phyloP scores from a whole-genome alignment of 164 flowering plant genomes.

The Hamamelis virginiana region DNA sequence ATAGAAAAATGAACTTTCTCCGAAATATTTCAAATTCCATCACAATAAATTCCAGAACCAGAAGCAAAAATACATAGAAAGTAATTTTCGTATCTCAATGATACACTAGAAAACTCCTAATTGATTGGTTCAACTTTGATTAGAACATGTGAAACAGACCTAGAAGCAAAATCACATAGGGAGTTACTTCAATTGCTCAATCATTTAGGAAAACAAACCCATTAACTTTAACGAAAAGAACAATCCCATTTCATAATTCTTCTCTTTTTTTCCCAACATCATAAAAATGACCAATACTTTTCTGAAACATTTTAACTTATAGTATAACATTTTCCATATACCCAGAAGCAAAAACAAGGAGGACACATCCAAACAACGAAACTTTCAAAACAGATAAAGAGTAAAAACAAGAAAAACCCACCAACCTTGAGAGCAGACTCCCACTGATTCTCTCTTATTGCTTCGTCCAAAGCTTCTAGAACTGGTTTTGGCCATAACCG shows the following conservation, averaged over 20 bases:
- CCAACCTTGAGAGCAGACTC: conserved; percentile 82
- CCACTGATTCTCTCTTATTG: conserved; percentile 54
- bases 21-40: too few species aligned
- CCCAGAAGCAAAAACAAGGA: neutral
- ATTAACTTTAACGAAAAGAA: too few species aligned
- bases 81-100: too few species aligned
- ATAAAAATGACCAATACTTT: neutral
- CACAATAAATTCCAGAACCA: too few species aligned
- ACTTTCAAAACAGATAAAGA: neutral
- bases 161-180: too few species aligned
- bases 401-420: conserved; percentile 7
- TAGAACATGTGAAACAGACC: too few species aligned
- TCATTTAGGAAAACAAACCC: neutral
- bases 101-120: neutral
- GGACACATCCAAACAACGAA: neutral
- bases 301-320: neutral
- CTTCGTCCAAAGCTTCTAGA: conserved; percentile 75
- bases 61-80: too few species aligned
- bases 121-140: neutral
- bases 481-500: conserved; percentile 77
- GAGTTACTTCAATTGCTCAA: too few species aligned
- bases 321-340: neutral
- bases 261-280: neutral
- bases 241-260: neutral
- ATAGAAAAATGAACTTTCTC: too few species aligned